These are phyloP conservation scores for Exophiala phaeomuriformis DNA, from an alignment of 2,329 filamentous ascomycete species.

Conservation along the genomic window DNA sequence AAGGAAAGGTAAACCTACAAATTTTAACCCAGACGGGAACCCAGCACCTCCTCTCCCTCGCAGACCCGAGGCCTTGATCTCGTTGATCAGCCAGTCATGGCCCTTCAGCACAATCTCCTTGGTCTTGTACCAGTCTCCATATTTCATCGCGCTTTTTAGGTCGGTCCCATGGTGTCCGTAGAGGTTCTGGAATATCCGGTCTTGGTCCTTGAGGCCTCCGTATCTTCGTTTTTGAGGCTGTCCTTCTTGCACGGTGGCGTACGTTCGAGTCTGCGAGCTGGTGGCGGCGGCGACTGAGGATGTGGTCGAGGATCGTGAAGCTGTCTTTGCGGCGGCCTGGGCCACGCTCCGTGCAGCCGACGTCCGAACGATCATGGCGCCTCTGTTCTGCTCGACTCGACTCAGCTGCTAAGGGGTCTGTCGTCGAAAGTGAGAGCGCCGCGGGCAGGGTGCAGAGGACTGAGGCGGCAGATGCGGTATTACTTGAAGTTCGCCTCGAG, in stretches of 20 bases:
- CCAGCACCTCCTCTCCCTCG: conserved; percentile 94
- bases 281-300: conserved; percentile 24
- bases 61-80: conserved; percentile 93
- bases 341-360: conserved; percentile 28
- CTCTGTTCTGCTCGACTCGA: not conserved
- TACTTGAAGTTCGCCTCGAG: conserved; percentile 1
- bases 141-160: conserved; percentile 90
- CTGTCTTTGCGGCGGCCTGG: conserved; percentile 28
- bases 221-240: conserved; percentile 62
- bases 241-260: conserved; percentile 74
- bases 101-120: conserved; percentile 97
- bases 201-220: conserved; percentile 88
- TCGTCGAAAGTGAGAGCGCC: not conserved
- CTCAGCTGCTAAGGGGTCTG: not conserved
- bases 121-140: conserved; percentile 98
- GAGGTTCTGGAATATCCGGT: conserved; percentile 98
- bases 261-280: conserved; percentile 53
- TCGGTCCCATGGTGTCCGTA: conserved; percentile 90
- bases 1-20: conserved; percentile 55
- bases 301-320: conserved; percentile 41
- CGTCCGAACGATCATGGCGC: conserved; percentile 29
- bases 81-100: conserved; percentile 96
- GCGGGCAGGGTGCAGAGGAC: not conserved
- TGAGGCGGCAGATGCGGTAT: not conserved
- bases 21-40: conserved; percentile 98